phyloP scores from a whole-genome alignment of 345 rosid species.

The Eucalyptus polybractea region DNA sequence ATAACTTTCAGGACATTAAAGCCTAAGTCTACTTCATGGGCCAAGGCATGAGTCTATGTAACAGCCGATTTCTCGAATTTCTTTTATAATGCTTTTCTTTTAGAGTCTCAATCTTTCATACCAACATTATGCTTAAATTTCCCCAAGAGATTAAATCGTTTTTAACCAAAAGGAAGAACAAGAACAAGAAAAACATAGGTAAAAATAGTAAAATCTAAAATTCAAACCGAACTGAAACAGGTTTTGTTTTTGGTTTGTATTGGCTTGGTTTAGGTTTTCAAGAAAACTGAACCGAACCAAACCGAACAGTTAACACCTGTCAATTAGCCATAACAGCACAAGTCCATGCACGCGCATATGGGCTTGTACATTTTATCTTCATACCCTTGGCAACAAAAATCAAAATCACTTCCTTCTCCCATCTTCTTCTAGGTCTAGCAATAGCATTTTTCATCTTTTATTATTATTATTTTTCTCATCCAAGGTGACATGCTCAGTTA shows the following conservation, averaged over 20 bases:
- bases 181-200: background rate
- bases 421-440: background rate
- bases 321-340: background rate
- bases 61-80: background rate
- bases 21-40: background rate
- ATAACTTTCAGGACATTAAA: background rate
- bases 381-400: background rate
- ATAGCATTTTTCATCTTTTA: background rate
- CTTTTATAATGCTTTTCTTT: background rate
- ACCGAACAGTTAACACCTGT: rapidly evolving
- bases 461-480: no score
- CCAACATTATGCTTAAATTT: background rate
- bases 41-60: background rate
- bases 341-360: background rate
- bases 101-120: background rate
- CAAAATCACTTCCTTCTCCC: background rate
- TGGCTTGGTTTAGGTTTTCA: no score
- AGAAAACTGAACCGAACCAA: no score
- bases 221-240: no score
- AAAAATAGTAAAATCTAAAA: no score
- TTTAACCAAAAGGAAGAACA: background rate
- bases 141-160: background rate
- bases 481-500: background rate
- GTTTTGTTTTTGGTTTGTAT: no score
- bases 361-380: background rate